Base-by-base conservation (phyloP, 1,139 yeast species). In the Taphrina confusa region DNA sequence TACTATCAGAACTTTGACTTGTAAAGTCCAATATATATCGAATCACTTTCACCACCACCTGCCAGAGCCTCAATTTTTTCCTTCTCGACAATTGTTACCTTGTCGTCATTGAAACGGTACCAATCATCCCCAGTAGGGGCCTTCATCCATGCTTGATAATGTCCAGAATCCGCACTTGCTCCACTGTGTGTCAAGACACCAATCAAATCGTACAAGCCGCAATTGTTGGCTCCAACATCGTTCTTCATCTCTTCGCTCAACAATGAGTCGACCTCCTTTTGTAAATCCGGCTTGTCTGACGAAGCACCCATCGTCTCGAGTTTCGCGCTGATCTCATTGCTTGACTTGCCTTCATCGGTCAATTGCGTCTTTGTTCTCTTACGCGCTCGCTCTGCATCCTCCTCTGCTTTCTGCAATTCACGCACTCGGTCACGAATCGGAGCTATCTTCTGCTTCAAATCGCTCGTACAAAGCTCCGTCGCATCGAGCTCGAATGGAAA, bases 41-140 rank as follows among this genome's bases (percentile, higher is more conserved):
- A 84, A 73, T 92, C 98, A 68, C 95, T 84, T 75, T 94, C 98
- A 64, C 98, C 97, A 57, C 99, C 99, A 50, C 98, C 99, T 6
- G 97, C 67, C 65, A 94, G 79, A 60, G 81, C 75, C 71, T 89
- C 96, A 64, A 92, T 82, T 70, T 82, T 88, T 59, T 89, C 94
- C 70, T 82, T 87, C 63, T 79, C 81, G 14, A 91, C 90, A 40
- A 79, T 75, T 8, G 83, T 76, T n/a, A 94, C 96, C 71, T 86
- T 85, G 73, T 91, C 96, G 72, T 92, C 99, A 71, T 92, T 90
- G 74, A 89, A 94, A 70, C 84, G 85, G 85, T 88, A 92, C 99
- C 99, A 92, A 66, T 78, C 66, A 11, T 57, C 63, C n/a, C 56
- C 52, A 82, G 42, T 87, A 94, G 57, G 57, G 40, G 63, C 65